Percentiles rank a stretch among this genome's conserved stretches.
Evolutionary conservation across 2,329 filamentous ascomycete genomes (phyloP).

Genomic region (Westerdykella sp.): DNA sequence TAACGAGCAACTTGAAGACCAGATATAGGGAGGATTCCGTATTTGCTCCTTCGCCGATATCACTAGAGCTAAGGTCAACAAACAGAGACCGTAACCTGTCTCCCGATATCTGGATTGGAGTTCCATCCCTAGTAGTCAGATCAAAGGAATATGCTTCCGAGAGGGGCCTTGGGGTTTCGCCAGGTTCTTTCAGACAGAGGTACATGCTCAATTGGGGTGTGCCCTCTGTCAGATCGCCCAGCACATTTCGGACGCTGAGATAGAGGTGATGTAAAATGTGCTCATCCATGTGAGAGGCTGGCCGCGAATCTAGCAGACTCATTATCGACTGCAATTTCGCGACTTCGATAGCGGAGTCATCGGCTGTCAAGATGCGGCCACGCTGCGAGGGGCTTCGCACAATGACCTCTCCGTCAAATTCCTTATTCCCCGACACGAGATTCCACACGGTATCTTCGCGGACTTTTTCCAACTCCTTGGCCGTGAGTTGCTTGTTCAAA

Average conservation of each 20-base stretch:
- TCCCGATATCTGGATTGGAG: constrained; percentile 58
- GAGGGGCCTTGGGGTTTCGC: constrained; percentile 58
- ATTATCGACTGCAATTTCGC: constrained; percentile 91
- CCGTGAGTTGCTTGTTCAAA: constrained; percentile 87
- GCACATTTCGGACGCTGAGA: constrained; percentile 76
- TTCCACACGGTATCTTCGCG: constrained; percentile 95
- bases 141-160: constrained; percentile 81
- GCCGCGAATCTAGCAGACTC: constrained; percentile 84
- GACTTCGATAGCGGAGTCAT: constrained; percentile 88
- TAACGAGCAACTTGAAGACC: constrained; percentile 69
- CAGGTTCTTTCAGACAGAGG: constrained; percentile 65
- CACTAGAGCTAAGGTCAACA: constrained; percentile 72
- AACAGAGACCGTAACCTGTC: constrained; percentile 78
- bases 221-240: constrained; percentile 67
- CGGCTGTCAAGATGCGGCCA: constrained; percentile 79
- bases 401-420: constrained; percentile 89
- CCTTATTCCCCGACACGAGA: constrained; percentile 86
- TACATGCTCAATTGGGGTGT: constrained; percentile 67
- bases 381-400: constrained; percentile 80
- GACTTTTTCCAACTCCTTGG: constrained; percentile 70
- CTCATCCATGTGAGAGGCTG: constrained; percentile 60
- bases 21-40: constrained; percentile 72
- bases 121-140: constrained; percentile 65
- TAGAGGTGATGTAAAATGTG: constrained; percentile 74
- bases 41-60: constrained; percentile 59